Conservation (phyloP, 2,329 filamentous ascomycete species). For the Fusarium gaditjirri region DNA sequence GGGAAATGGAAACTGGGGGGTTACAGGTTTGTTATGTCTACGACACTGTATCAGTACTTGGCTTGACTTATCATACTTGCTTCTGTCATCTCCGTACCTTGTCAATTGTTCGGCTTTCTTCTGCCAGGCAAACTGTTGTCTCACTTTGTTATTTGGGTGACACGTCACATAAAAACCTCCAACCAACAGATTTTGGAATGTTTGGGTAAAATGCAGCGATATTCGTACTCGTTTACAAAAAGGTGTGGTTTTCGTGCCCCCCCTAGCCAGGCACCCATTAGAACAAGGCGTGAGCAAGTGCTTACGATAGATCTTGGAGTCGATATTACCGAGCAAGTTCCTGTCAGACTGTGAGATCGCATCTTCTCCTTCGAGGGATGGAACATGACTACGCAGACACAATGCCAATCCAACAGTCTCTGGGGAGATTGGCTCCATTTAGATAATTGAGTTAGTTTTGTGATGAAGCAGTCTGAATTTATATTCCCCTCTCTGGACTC, state of each 20-base stretch:
- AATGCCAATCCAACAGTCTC: no score
- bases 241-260: background rate
- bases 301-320: background rate
- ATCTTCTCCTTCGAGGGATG: accelerated
- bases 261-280: no score
- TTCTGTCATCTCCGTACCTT: accelerated
- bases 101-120: accelerated
- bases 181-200: background rate
- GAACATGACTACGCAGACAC: background rate
- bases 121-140: accelerated
- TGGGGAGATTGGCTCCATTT: no score
- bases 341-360: background rate
- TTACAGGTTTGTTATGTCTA: background rate
- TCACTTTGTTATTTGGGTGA: accelerated
- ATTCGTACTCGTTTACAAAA: background rate
- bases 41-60: no score
- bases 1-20: background rate
- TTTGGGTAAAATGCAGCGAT: no score
- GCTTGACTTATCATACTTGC: accelerated
- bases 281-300: background rate
- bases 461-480: background rate
- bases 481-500: background rate
- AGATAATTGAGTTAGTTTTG: background rate
- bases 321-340: no score
- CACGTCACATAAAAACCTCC: accelerated